phyloP scores from a whole-genome alignment of 345 rosid species.

The Erucastrum elatum region DNA sequence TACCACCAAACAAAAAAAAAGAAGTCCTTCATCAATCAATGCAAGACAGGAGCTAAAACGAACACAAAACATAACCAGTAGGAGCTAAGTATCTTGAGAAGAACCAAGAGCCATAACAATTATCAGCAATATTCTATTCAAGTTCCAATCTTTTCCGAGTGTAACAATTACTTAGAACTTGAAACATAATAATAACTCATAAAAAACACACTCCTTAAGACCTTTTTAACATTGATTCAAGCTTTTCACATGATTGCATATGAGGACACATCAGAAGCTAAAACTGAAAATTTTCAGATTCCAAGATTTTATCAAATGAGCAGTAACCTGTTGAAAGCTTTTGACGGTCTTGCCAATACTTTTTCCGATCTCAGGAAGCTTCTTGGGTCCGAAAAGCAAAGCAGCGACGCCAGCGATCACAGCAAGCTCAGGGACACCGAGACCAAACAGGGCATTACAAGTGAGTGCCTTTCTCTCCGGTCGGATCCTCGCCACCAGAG shows the following conservation, averaged over 20 bases:
- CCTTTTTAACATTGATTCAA: too few species aligned
- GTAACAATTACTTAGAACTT: too few species aligned
- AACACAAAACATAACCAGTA: not conserved
- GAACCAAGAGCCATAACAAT: not conserved
- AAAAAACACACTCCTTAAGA: too few species aligned
- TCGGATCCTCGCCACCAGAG: constrained; percentile 41
- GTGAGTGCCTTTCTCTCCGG: constrained; percentile 49
- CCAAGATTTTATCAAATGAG: not conserved
- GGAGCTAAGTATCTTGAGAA: not conserved
- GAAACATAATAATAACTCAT: too few species aligned
- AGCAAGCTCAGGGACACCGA: constrained; percentile 91
- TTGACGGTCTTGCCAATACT: constrained; percentile 93
- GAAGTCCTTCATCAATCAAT: not conserved
- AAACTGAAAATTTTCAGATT: too few species aligned
- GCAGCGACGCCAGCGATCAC: constrained; percentile 97
- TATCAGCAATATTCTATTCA: not conserved
- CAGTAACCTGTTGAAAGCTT: constrained; percentile 91
- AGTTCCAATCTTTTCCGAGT: not conserved
- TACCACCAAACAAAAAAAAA: not conserved
- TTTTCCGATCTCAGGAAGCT: constrained; percentile 91
- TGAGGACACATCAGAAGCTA: too few species aligned
- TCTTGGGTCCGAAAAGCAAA: constrained; percentile 89
- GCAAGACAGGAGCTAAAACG: not conserved
- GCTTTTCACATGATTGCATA: too few species aligned
- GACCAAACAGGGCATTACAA: constrained; percentile 86